Evolutionary conservation across 2,329 filamentous ascomycete species (phyloP), one percentile per base, ranked within the genome.

Genomic region (Ascochyta koolunga): DNA sequence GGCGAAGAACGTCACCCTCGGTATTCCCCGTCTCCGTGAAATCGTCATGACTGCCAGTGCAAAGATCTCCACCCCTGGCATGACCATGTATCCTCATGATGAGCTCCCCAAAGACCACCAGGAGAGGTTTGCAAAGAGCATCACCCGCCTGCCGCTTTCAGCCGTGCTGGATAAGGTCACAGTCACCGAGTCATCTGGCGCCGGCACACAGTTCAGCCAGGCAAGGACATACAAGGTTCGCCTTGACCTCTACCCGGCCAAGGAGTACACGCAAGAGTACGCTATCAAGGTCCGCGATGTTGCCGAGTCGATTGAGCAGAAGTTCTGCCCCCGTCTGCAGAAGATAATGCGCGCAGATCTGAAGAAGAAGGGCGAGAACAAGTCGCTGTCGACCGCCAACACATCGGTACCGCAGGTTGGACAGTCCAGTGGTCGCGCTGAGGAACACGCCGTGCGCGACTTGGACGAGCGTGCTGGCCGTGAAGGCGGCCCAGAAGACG

Each of bases 11-110:
- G 96, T 99, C 71, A 99, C 95, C 0, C 85, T 97, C 18, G 95
- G 95, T 90, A 98, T 99, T 71, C 95, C 95, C 54, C 91, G 95
- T 78, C 83, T 99, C 18, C 85, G 95, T 79, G 95, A 99, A 83
- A 97, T 99, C 67, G 85, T 99, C 62, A 99, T 99, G 95, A 98
- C 95, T 42, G 95, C 95, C 22, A 95, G 90, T 71, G 85, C 87
- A 45, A 85, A 89, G 39, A 97, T 98, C 59, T 90, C 91, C 33
- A 99, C 95, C 0, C 95, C 95, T 1, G 86, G 87, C 5, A 96
- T 96, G 91, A 95, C 90, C 1, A 80, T 98, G 16, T 83, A 89
- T 39, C 82, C 96, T 25, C 89, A 89, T 64, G 80, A 87, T 19
- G 89, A 92, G 65, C 77, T 96, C 31, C 82, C 86, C 1, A 78